Evolutionary conservation across 2,329 filamentous ascomycete species (phyloP).

Genomic region (Ceratocystis harringtonii): DNA sequence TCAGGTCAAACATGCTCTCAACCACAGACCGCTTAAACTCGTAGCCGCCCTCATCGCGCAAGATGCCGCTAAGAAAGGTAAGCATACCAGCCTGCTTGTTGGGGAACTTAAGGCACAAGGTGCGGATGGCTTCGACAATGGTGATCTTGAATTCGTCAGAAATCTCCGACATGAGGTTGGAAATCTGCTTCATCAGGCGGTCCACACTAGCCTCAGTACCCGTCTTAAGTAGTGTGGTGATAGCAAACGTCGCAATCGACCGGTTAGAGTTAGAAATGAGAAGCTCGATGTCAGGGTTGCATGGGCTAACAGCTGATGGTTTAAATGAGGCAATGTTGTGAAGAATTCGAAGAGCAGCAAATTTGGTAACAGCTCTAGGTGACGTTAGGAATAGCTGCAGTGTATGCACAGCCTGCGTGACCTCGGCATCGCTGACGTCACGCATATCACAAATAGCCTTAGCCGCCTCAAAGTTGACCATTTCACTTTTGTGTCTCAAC

Average conservation of each 20-base stretch:
- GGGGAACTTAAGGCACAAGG: conserved; percentile 91
- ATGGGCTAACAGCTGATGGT: conserved; percentile 76
- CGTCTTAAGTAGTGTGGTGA: conserved; percentile 94
- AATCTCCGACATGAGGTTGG: conserved; percentile 95
- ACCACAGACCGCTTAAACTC: conserved; percentile 97
- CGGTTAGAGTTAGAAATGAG: conserved; percentile 95
- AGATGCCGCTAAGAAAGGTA: conserved; percentile 87
- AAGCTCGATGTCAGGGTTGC: conserved; percentile 94
- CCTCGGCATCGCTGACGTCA: conserved; percentile 83
- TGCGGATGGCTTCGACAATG: conserved; percentile 96
- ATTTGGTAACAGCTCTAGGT: conserved; percentile 89
- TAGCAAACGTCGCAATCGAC: conserved; percentile 94
- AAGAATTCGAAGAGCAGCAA: conserved; percentile 87
- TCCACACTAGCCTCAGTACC: conserved; percentile 96
- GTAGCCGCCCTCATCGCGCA: conserved; percentile 92
- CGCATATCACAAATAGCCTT: conserved; percentile 95
- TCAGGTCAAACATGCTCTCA: conserved; percentile 97
- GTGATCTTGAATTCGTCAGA: conserved; percentile 99
- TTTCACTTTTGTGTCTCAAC: conserved; percentile 96
- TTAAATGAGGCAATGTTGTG: conserved; percentile 96
- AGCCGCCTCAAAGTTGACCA: conserved; percentile 98
- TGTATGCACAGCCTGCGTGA: conserved; percentile 82
- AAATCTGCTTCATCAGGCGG: conserved; percentile 95
- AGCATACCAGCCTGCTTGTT: conserved; percentile 98
- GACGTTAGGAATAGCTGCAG: conserved; percentile 94